Percentiles rank a stretch among this genome's conserved stretches.
phyloP scores from a whole-genome alignment of 148 eudicot genomes.

The Fallopia convolvulus region DNA sequence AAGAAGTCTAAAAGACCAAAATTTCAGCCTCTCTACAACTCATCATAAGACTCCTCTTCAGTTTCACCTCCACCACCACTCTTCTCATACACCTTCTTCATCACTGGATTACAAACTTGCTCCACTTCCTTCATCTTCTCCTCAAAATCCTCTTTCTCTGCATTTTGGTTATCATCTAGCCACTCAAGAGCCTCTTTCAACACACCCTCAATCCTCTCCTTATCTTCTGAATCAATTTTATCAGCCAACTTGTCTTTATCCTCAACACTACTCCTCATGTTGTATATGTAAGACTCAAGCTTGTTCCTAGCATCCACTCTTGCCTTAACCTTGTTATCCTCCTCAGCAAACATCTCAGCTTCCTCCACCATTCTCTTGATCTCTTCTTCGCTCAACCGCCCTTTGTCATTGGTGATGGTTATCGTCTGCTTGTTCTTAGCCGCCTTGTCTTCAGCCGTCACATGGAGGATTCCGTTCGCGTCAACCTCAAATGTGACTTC shows the following conservation, averaged over 20 bases:
- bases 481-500: constrained; percentile 64
- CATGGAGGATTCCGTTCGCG: constrained; percentile 50
- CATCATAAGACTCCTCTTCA: not conserved
- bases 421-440: constrained; percentile 45
- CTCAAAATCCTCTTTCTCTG: constrained; percentile 40
- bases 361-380: constrained; percentile 34
- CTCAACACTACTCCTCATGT: constrained; percentile 41
- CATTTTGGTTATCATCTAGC: constrained; percentile 41
- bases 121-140: constrained; percentile 61
- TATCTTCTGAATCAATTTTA: constrained; percentile 40
- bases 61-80: not conserved
- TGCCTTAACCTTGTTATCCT: constrained; percentile 34
- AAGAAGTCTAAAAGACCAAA: not conserved
- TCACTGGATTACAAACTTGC: constrained; percentile 33
- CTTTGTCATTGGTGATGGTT: constrained; percentile 49
- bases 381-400: constrained; percentile 46
- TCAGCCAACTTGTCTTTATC: constrained; percentile 37
- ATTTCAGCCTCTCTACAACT: not conserved
- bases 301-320: constrained; percentile 38
- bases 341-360: constrained; percentile 42
- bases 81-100: not conserved
- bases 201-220: constrained; percentile 31
- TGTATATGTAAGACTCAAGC: constrained; percentile 37
- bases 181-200: constrained; percentile 44
- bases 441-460: constrained; percentile 61